Conservation (phyloP, 257 asterid species). For the Lithospermum erythrorhizon region DNA sequence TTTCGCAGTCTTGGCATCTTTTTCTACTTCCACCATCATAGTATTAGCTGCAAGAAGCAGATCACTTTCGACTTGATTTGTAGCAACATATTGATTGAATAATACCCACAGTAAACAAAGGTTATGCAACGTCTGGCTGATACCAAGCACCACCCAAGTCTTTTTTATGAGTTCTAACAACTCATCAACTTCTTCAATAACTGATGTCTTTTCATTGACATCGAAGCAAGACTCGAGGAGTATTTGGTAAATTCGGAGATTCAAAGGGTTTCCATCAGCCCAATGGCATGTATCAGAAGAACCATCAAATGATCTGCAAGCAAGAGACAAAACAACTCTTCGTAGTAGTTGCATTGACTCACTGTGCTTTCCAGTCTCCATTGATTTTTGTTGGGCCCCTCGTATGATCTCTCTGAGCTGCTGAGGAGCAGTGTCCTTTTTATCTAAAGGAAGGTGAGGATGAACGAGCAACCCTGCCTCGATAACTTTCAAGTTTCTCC, state of each 20-base stretch:
- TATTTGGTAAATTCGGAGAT: slow-evolving; percentile 42
- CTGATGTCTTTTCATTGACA: slow-evolving; percentile 41
- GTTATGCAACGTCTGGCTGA: slow-evolving; percentile 43
- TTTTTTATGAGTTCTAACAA: slow-evolving; percentile 58
- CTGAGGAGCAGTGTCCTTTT: slow-evolving; percentile 26
- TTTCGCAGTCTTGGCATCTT: slow-evolving; percentile 44
- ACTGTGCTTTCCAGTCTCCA: slow-evolving; percentile 54
- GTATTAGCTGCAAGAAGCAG: slow-evolving; percentile 45
- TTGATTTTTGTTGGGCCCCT: slow-evolving; percentile 25
- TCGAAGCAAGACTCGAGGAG: slow-evolving; percentile 40
- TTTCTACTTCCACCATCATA: slow-evolving; percentile 49
- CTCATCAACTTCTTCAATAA: slow-evolving; percentile 57
- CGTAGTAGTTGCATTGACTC: slow-evolving; percentile 39
- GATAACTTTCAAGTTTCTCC: slow-evolving; percentile 43
- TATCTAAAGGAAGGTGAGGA: slow-evolving; percentile 47
- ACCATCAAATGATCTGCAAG: slow-evolving; percentile 42
- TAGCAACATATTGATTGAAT: slow-evolving; percentile 46
- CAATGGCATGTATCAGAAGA: slow-evolving; percentile 46
- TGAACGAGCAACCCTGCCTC: slow-evolving; percentile 58
- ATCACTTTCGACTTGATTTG: slow-evolving; percentile 52
- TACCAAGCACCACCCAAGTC: slow-evolving; percentile 52
- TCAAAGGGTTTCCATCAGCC: slow-evolving; percentile 68
- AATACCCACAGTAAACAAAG: slow-evolving; percentile 58
- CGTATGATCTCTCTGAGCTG: slow-evolving; percentile 34
- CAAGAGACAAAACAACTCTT: slow-evolving; percentile 36